Percentiles rank a stretch among this genome's conserved stretches.
phyloP scores from a whole-genome alignment of 2,329 filamentous ascomycete genomes.

The Pyrenophora tritici-repentis region DNA sequence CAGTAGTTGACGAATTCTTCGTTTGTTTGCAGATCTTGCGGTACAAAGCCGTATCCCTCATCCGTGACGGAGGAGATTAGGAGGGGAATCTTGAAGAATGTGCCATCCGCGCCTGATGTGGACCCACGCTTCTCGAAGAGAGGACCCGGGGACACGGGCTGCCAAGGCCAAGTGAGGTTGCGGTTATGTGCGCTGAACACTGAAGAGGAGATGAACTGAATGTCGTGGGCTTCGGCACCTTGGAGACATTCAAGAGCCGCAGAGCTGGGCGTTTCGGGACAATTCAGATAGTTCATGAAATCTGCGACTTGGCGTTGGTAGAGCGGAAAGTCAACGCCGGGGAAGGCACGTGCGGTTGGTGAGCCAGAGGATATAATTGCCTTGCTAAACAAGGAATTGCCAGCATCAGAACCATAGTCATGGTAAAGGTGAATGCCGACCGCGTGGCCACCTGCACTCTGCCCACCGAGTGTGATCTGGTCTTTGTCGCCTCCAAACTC shows the following conservation, averaged over 20 bases:
- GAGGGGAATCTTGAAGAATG: conserved; percentile 42
- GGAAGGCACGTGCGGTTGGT: conserved; percentile 45
- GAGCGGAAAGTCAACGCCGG: conserved; percentile 37
- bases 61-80: conserved; percentile 47
- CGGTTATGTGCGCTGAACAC: conserved; percentile 48
- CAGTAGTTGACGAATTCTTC: conserved; percentile 43
- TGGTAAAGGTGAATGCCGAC: conserved; percentile 46
- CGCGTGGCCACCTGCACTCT: conserved; percentile 48
- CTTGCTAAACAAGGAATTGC: conserved; percentile 39
- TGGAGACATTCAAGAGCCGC: conserved; percentile 50
- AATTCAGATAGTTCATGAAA: conserved; percentile 39
- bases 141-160: conserved; percentile 54
- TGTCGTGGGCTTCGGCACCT: conserved; percentile 42
- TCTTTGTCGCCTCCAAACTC: conserved; percentile 48
- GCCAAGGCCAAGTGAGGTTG: conserved; percentile 56
- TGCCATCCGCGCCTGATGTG: conserved; percentile 37
- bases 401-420: conserved; percentile 40
- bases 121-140: conserved; percentile 56
- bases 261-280: conserved; percentile 28
- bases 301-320: conserved; percentile 37
- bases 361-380: conserved; percentile 44
- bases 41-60: conserved; percentile 40
- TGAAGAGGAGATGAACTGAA: conserved; percentile 48
- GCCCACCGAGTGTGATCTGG: conserved; percentile 49
- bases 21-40: conserved; percentile 43